These are phyloP conservation scores for Harringtonia lauricola DNA, from an alignment of 2,329 filamentous ascomycete genomes.

Conservation along the genomic window DNA sequence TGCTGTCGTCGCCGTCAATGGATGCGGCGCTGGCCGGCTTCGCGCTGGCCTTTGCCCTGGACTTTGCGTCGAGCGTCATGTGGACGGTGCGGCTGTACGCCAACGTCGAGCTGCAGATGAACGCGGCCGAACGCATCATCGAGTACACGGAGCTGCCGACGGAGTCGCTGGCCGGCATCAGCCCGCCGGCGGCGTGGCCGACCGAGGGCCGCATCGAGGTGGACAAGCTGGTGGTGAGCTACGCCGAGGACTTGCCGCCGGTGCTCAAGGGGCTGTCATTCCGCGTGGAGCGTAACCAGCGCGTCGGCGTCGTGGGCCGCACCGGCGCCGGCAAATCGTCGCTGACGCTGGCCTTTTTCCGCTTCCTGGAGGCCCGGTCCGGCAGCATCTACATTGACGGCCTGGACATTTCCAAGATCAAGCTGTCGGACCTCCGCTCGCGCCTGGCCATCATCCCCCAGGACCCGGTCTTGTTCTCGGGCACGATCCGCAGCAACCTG, in stretches of 20 bases:
- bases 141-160: constrained; percentile 62
- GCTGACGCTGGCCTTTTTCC: constrained; percentile 64
- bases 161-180: constrained; percentile 50
- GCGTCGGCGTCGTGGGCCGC: constrained; percentile 66
- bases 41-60: constrained; percentile 60
- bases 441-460: constrained; percentile 70
- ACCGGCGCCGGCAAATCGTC: constrained; percentile 73
- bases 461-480: constrained; percentile 73
- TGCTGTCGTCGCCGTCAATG: constrained; percentile 50
- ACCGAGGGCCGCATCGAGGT: constrained; percentile 62
- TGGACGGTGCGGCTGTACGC: constrained; percentile 59
- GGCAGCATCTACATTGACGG: constrained; percentile 63
- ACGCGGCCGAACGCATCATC: constrained; percentile 62
- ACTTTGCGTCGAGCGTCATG: constrained; percentile 53
- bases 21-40: constrained; percentile 65
- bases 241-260: constrained; percentile 59
- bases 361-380: constrained; percentile 58
- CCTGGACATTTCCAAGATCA: constrained; percentile 61
- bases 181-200: constrained; percentile 64
- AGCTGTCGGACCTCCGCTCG: constrained; percentile 58
- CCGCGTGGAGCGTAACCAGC: constrained; percentile 52
- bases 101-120: constrained; percentile 67
- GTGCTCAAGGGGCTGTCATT: constrained; percentile 63
- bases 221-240: constrained; percentile 59
- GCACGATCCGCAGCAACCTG: constrained; percentile 64